Base-by-base conservation (phyloP, 1,284 basidiomycete genomes). In the Leccinum brunneo-olivaceum region DNA sequence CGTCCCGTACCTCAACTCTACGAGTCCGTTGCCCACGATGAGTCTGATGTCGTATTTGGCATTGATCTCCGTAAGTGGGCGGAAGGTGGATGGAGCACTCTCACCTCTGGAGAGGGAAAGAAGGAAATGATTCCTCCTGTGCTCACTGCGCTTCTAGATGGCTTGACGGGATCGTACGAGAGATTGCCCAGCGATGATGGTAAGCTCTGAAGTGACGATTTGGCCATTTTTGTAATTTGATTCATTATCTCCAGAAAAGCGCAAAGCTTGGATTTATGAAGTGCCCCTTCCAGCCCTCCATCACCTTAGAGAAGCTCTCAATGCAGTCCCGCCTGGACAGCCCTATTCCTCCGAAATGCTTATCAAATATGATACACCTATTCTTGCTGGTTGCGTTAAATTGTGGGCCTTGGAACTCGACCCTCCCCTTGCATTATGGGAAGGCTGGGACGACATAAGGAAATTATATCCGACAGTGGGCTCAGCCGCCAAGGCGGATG, bases 201-300 rank as follows among this genome's bases (percentile, higher is more conserved):
- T 84, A 47, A 58, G 77, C 66, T 5, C 10, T 45, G 44, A 33
- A 44, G 14, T n/a, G 27, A 15, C 15, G 29, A 35, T 16, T 2
- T 10, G 0, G 21, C 1, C 21, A 14, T 39, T 2, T 18, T 14
- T 39, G 5, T 39, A 9, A 39, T 30, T 49, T 50, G 29, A 57
- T 19, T 27, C 5, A 34, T 41, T 6, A 9, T 35, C 6, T 32
- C 33, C 56, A 81, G 94, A 95, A 63, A 86, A 82, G 61, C 81
- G 94, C 50, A 90, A 86, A 66, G 72, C 82, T 1, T 97, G 93
- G 94, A 89, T 97, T 49, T 95, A 96, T 60, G 83, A 89, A 53
- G 89, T 94, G 2, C 90, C 92, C 1, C 73, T 97, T 18, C 70
- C 77, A 4, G 79, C 82, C 23, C 76, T 85, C 5, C 93, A 96